Conservation (phyloP, 768 basidiomycete genomes). For the Tricholoma saponaceum region DNA sequence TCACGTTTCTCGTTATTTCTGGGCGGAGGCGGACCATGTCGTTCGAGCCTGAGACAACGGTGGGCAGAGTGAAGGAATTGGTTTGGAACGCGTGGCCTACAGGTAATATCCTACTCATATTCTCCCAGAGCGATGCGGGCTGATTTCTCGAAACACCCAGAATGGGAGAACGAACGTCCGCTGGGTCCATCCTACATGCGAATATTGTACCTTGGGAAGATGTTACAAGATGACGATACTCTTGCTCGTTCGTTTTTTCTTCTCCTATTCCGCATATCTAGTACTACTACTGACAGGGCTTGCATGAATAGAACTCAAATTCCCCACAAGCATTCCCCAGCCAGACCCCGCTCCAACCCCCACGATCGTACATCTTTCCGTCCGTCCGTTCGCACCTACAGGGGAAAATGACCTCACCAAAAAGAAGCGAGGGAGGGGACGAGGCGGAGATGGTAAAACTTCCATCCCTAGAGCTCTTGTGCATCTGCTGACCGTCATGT, state of each 20-base stretch:
- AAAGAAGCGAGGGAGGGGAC: conserved; percentile 34
- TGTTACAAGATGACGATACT: conserved; percentile 82
- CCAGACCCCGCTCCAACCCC: conserved; percentile 30
- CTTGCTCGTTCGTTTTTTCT: conserved; percentile 50
- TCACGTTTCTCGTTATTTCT: conserved; percentile 73
- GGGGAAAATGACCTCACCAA: conserved; percentile 53
- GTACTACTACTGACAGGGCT: neutral
- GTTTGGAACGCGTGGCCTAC: conserved; percentile 81
- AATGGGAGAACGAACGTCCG: conserved; percentile 78
- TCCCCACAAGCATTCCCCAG: conserved; percentile 33
- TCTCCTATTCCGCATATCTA: neutral
- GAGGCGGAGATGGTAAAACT: conserved; percentile 24
- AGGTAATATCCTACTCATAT: conserved; percentile 37
- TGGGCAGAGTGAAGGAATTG: conserved; percentile 79
- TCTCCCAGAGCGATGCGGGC: neutral
- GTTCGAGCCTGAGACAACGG: conserved; percentile 71
- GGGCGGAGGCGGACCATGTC: conserved; percentile 65
- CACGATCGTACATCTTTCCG: conserved; percentile 75
- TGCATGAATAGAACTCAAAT: conserved; percentile 31
- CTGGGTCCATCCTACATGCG: conserved; percentile 75
- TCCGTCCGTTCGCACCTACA: conserved; percentile 54
- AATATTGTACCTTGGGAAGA: conserved; percentile 71
- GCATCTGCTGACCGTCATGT: neutral
- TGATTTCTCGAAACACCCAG: conserved; percentile 27
- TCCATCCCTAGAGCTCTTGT: neutral